A percentile compares a stretch with the other conserved stretches of the same genome.
phyloP scores from a whole-genome alignment of 495 filamentous ascomycete species.

The Xylaria venustula region DNA sequence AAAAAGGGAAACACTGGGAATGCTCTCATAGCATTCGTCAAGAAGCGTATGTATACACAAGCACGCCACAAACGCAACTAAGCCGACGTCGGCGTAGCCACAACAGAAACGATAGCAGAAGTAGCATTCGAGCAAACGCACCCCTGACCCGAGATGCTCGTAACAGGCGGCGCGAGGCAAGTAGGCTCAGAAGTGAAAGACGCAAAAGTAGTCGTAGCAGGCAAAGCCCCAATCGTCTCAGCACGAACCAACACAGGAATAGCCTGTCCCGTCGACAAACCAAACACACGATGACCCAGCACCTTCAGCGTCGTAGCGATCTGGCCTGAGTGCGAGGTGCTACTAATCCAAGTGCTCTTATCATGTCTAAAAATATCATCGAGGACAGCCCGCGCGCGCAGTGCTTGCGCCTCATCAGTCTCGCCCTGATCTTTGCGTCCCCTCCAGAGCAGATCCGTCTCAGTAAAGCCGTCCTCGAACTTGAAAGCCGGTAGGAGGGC shows the following conservation, averaged over 20 bases:
- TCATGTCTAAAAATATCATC: conserved; percentile 64
- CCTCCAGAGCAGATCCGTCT: conserved; percentile 62
- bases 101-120: conserved; percentile 18
- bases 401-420: conserved; percentile 53
- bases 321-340: conserved; percentile 69
- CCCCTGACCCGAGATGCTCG: conserved; percentile 38
- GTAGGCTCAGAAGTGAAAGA: conserved; percentile 48
- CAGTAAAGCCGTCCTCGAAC: conserved; percentile 63
- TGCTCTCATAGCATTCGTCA: too few relatives aligned
- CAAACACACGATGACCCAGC: conserved; percentile 60
- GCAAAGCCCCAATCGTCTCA: conserved; percentile 28
- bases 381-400: conserved; percentile 53
- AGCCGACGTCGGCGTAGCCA: conserved; percentile 8
- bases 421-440: conserved; percentile 47
- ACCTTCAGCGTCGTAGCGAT: conserved; percentile 55
- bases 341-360: conserved; percentile 59
- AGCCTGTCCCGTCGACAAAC: conserved; percentile 63
- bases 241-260: conserved; percentile 69
- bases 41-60: too few relatives aligned
- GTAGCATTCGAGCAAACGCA: conserved; percentile 49
- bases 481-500: conserved; percentile 54
- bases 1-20: too few relatives aligned
- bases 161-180: conserved; percentile 50
- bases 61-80: too few relatives aligned
- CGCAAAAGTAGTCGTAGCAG: conserved; percentile 35